Evolutionary conservation across 148 eudicot species (phyloP).

Genomic region (Limonium bicolor): DNA sequence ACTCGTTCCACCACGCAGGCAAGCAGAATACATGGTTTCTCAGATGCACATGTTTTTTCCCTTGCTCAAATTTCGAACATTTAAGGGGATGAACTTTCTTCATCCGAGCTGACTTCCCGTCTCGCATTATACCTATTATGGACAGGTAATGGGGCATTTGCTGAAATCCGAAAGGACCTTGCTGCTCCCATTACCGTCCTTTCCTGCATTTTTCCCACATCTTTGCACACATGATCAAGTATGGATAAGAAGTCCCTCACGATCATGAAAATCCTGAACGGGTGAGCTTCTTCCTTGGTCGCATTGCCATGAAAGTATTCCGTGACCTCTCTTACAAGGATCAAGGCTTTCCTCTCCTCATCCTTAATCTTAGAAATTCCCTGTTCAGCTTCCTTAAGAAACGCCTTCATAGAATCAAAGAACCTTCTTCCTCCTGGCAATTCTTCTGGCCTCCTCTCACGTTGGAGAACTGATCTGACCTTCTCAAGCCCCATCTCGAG

Average conservation of each 20-base stretch:
- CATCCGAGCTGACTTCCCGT: conserved; percentile 1
- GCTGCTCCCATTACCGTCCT: conserved; percentile 2
- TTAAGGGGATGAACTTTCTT: conserved; percentile 1
- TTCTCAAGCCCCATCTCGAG: conserved; percentile 81
- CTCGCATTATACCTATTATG: neutral
- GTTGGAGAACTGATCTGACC: conserved; percentile 36
- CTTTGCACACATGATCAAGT: conserved; percentile 57
- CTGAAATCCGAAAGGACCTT: neutral
- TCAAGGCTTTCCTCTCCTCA: conserved; percentile 31
- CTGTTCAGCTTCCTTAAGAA: conserved; percentile 21
- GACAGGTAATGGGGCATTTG: conserved; percentile 1
- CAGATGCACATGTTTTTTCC: no score
- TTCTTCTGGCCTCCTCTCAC: conserved; percentile 21
- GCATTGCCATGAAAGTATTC: conserved; percentile 39
- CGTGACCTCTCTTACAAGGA: conserved; percentile 33
- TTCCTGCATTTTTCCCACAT: conserved; percentile 15
- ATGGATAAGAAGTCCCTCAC: conserved; percentile 46
- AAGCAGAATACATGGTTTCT: no score
- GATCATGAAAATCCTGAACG: conserved; percentile 43
- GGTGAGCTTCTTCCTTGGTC: conserved; percentile 51
- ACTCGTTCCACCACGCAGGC: no score
- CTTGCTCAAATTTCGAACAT: no score
- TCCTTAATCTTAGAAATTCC: conserved; percentile 24
- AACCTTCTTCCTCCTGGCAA: conserved; percentile 16
- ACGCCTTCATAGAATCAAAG: conserved; percentile 22